These are phyloP conservation scores for Pseudopithomyces chartarum DNA, from an alignment of 2,329 filamentous ascomycete genomes.

Conservation along the genomic window DNA sequence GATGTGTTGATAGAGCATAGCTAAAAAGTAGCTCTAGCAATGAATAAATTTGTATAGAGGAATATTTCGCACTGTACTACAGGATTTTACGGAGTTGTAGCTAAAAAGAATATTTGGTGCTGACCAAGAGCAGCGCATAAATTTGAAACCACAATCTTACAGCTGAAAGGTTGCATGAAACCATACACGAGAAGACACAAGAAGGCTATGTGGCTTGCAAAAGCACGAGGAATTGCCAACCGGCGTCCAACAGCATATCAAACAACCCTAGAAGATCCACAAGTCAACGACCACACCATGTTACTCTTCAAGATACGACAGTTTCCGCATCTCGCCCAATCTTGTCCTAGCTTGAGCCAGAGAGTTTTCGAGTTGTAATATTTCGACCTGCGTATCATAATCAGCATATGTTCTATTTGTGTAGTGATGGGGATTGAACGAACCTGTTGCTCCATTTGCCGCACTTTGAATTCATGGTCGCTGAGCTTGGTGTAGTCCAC, in stretches of 20 bases:
- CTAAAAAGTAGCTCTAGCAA: background rate
- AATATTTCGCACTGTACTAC: too few species aligned
- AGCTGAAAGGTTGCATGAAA: too few species aligned
- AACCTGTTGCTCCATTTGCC: conserved; percentile 99
- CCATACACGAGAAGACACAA: background rate
- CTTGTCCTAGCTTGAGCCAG: conserved; percentile 78
- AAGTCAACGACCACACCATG: background rate
- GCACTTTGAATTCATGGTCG: conserved; percentile 95
- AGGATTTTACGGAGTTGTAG: too few species aligned
- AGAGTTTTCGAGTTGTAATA: conserved; percentile 89
- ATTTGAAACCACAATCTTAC: too few species aligned
- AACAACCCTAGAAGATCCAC: background rate
- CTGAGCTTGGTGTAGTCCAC: conserved; percentile 89
- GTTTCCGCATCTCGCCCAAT: conserved; percentile 97
- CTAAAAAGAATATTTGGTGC: too few species aligned
- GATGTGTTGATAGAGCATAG: background rate
- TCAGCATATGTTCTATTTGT: conserved; percentile 18
- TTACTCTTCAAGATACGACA: conserved; percentile 70
- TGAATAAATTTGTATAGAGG: too few species aligned
- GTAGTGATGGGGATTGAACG: conserved; percentile 38
- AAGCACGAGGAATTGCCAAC: background rate
- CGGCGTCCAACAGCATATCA: background rate
- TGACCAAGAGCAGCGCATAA: too few species aligned
- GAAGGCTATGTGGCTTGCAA: background rate
- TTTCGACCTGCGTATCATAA: conserved; percentile 74